phyloP scores from a whole-genome alignment of 768 basidiomycete genomes.

The Xerocomellus chrysenteron region DNA sequence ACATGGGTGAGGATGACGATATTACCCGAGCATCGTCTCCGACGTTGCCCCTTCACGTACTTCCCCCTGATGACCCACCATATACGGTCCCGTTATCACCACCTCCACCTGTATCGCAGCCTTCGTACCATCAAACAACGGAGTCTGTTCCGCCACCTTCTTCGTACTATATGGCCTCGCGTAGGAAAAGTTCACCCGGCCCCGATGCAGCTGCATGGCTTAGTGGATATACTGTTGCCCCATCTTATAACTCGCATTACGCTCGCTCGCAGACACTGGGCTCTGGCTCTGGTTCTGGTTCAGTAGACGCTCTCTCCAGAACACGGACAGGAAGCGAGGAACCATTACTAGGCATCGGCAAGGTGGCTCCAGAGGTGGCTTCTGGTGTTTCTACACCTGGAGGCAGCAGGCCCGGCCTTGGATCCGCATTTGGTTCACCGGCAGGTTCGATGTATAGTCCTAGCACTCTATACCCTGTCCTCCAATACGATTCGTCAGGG shows the following conservation, averaged over 20 bases:
- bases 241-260: slow-evolving; percentile 29
- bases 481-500: slow-evolving; percentile 18
- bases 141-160: slow-evolving; percentile 27
- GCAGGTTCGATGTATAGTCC: slow-evolving; percentile 21
- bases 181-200: slow-evolving; percentile 28
- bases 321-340: slow-evolving; percentile 34
- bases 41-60: slow-evolving; percentile 20
- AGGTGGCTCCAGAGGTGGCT: slow-evolving; percentile 4
- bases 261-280: slow-evolving; percentile 30
- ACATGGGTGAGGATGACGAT: slow-evolving; percentile 9
- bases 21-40: slow-evolving; percentile 22
- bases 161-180: slow-evolving; percentile 15
- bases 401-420: slow-evolving; percentile 18
- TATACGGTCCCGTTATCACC: slow-evolving; percentile 26
- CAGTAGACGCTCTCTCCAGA: slow-evolving; percentile 27
- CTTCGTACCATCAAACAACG: slow-evolving; percentile 3
- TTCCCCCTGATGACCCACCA: slow-evolving; percentile 10
- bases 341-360: slow-evolving; percentile 23
- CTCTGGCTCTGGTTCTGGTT: slow-evolving; percentile 26
- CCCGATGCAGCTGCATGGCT: slow-evolving; percentile 28
- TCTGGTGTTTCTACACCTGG: slow-evolving; percentile 2
- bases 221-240: slow-evolving; percentile 23
- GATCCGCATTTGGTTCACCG: slow-evolving; percentile 33
- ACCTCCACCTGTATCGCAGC: slow-evolving; percentile 15
- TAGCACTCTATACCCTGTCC: slow-evolving; percentile 2